Percentiles rank a stretch among this genome's conserved stretches.
Evolutionary conservation across 805 yeast species (phyloP).

Genomic region (Candida ficus): DNA sequence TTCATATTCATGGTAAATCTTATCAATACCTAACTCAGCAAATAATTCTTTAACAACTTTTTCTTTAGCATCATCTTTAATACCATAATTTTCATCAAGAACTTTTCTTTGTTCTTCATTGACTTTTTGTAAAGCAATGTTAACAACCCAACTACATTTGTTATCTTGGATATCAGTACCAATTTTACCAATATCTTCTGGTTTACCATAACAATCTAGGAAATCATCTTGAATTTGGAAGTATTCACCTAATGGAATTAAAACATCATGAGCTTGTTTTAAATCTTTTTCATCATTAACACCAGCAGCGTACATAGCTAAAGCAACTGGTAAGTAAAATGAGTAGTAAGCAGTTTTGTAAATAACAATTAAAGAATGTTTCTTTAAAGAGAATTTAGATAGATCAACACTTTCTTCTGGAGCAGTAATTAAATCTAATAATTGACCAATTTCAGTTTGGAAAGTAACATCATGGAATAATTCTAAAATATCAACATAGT

Average conservation of each 20-base stretch:
- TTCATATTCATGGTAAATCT: slow-evolving; percentile 75
- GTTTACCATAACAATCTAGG: slow-evolving; percentile 95
- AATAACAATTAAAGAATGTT: slow-evolving; percentile 92
- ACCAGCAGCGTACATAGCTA: slow-evolving; percentile 93
- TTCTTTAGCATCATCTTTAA: slow-evolving; percentile 67
- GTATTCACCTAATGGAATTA: slow-evolving; percentile 95
- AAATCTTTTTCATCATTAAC: slow-evolving; percentile 64
- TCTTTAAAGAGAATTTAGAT: slow-evolving; percentile 75
- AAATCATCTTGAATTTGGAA: slow-evolving; percentile 98
- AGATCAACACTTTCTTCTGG: slow-evolving; percentile 94
- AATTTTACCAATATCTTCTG: slow-evolving; percentile 95
- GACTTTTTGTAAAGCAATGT: slow-evolving; percentile 80
- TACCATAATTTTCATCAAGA: slow-evolving; percentile 87
- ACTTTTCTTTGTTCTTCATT: slow-evolving; percentile 75
- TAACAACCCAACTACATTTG: slow-evolving; percentile 97
- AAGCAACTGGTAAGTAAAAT: slow-evolving; percentile 94
- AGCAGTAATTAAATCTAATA: slow-evolving; percentile 92
- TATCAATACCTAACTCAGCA: slow-evolving; percentile 64
- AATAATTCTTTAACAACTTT: slow-evolving; percentile 67
- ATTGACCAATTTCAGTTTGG: slow-evolving; percentile 96
- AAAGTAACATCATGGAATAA: slow-evolving; percentile 95
- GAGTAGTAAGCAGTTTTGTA: slow-evolving; percentile 97
- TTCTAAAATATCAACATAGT: slow-evolving; percentile 87
- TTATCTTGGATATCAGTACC: slow-evolving; percentile 98
- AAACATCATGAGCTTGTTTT: slow-evolving; percentile 79